These are phyloP conservation scores for Polyporus arcularius DNA, from an alignment of 768 basidiomycete species.

Conservation along the genomic window DNA sequence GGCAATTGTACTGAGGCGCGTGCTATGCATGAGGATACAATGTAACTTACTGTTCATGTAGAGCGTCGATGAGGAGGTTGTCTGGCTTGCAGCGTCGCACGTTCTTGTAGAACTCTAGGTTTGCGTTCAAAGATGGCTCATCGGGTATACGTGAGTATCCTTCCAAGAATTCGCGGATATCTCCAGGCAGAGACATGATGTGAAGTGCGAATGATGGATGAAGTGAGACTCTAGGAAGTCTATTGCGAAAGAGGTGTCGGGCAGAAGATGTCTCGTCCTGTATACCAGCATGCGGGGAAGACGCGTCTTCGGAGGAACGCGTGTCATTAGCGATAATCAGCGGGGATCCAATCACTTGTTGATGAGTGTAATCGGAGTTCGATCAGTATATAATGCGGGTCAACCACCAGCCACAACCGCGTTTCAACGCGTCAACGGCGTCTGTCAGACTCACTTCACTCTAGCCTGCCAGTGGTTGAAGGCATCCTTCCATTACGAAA, in stretches of 20 bases:
- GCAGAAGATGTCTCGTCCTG: not conserved
- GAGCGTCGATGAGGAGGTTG: constrained; percentile 58
- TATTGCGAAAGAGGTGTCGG: not conserved
- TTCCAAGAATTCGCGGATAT: constrained; percentile 58
- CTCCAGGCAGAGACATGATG: constrained; percentile 42
- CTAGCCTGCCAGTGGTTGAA: not conserved
- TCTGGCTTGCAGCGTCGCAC: constrained; percentile 60
- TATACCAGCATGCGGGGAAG: not conserved
- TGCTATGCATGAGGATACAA: too few species aligned
- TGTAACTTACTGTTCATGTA: constrained; percentile 54
- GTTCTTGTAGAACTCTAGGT: constrained; percentile 66
- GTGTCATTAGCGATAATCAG: not conserved
- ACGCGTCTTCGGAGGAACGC: constrained; percentile 4
- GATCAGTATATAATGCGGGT: not conserved
- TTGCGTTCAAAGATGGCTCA: constrained; percentile 42
- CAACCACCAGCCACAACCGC: constrained; percentile 16
- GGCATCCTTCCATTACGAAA: constrained; percentile 2
- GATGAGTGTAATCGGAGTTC: not conserved
- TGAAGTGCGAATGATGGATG: not conserved
- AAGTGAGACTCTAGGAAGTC: not conserved
- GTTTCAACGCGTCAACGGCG: constrained; percentile 8
- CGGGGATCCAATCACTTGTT: too few species aligned
- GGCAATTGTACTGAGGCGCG: not conserved
- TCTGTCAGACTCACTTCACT: not conserved
- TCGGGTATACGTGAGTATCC: constrained; percentile 49